phyloP scores from a whole-genome alignment of 306 rosid species.

The Neltuma alba region DNA sequence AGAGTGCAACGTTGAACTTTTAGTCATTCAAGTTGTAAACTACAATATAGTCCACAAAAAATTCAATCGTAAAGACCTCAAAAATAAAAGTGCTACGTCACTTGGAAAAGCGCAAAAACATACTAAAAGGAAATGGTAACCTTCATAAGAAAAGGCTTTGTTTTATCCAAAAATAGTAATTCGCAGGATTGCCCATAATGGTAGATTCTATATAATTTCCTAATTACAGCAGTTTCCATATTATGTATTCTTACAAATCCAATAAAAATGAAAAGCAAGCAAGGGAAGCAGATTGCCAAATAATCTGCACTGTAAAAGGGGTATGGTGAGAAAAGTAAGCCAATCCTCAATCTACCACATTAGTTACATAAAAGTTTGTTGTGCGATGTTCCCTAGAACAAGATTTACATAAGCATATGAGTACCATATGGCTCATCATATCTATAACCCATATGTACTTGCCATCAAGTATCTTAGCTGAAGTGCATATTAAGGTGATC shows the following conservation, averaged over 20 bases:
- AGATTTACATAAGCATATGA: not conserved
- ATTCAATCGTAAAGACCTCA: constrained; percentile 1
- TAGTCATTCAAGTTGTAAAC: not conserved
- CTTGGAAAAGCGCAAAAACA: not conserved
- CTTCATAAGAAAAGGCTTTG: not conserved
- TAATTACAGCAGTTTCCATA: not conserved
- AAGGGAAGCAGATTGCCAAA: not conserved
- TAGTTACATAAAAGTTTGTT: not conserved
- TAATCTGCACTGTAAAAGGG: not conserved
- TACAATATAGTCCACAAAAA: not conserved
- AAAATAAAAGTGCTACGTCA: not conserved
- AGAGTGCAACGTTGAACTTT: not conserved
- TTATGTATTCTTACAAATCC: not conserved
- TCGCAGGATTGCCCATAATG: not conserved
- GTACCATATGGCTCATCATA: not conserved
- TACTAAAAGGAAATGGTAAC: not conserved
- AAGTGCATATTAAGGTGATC: not conserved
- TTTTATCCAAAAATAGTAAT: not conserved
- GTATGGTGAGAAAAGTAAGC: not conserved
- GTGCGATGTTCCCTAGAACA: not conserved
- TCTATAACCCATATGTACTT: not conserved
- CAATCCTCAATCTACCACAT: not conserved
- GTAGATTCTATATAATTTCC: not conserved
- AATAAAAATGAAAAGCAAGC: not conserved
- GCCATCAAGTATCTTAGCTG: not conserved